Evolutionary conservation across 805 yeast genomes (phyloP), one percentile per base, ranked within the genome.

Genomic region (Starmerella sp.): DNA sequence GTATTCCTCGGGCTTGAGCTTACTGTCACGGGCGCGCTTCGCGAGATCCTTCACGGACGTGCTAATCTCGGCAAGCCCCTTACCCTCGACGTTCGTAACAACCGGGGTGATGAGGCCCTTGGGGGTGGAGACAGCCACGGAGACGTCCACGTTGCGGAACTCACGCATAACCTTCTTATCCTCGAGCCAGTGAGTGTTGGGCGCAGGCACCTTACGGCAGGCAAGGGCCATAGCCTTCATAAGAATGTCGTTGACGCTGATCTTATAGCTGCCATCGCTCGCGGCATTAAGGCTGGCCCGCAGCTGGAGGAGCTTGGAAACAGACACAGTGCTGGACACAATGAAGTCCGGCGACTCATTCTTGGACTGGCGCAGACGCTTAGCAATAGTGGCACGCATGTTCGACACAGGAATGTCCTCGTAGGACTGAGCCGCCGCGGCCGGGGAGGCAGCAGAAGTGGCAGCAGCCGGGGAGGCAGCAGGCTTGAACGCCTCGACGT

Each of bases 51-150:
- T 93, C 66, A 87, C 80, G 69, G 84, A 87, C 58, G 71, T 70
- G 44, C 97, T 91, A 67, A 93, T 93, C 37, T 81, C 66, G 54
- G 82, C 79, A 58, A 93, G 79, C 44, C 98, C 98, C 78, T 84
- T 87, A 56, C 83, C 64, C 68, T 93, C 86, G 46, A 95, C 97
- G 67, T 83, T 77, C 72, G 81, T 83, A 63, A 93, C 90, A 66
- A 93, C 91, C 63, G 99, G 99, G 52, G 99, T 93, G 71, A 93
- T 84, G 64, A 93, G 79, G 51, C 99, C 99, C 51, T 95, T 81
- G 70, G 97, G 97, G 17, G 98, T 93, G 58, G 98, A 93, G 60
- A 93, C 99, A 42, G 99, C 99, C 58, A 91, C 97, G 29, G 97
- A 89, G 55, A 93, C 95, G 68, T 93, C 99, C 54, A 91, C 97